Evolutionary conservation across 2,329 filamentous ascomycete species (phyloP), one percentile per base, ranked within the genome.

Genomic region (Diaporthe longicolla): DNA sequence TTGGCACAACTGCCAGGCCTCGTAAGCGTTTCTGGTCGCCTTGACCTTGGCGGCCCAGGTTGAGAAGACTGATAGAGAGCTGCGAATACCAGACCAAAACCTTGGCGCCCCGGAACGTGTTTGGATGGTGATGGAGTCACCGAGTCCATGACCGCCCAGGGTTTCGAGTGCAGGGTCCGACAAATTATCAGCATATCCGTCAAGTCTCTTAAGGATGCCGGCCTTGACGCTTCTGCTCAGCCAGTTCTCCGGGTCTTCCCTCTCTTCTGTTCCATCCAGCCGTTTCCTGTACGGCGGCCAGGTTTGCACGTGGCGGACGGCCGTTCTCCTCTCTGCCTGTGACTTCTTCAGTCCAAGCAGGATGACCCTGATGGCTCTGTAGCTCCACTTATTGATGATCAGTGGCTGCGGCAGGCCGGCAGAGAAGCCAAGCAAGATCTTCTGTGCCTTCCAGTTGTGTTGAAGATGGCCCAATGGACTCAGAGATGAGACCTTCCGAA

Each of bases 221-320:
- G 89, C 89, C 74, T 84, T 85, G 11, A 89, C 84, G 54, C 86
- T 86, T 70, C 90, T 84, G 72, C 89, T 90, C 76, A 86, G 83
- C 74, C 88, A 88, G 35, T 90, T 88, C 58, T 89, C 85, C 1
- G 82, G 83, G 7, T 85, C 84, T 68, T 85, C 84, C 68, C 82
- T 84, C 76, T 90, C 90, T 78, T 93, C 91, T 75, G 89, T 87
- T 1, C 90, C 90, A 77, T 92, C 88, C 73, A 88, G 86, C 15
- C 87, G 84, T 50, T 85, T 83, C 71, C 89, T 82, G 80, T 91
- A 92, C 0, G 91, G 91, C 13, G 91, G 91, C 91, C 90, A 92
- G 2, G 85, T 85, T 66, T 86, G 84, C 2, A 84, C 82, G 72
- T 90, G 85, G 37, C 89, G 86, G 26, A 81, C 76, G 1, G 87